phyloP scores from a whole-genome alignment of 257 asterid species.

The Gardenia jasminoides region DNA sequence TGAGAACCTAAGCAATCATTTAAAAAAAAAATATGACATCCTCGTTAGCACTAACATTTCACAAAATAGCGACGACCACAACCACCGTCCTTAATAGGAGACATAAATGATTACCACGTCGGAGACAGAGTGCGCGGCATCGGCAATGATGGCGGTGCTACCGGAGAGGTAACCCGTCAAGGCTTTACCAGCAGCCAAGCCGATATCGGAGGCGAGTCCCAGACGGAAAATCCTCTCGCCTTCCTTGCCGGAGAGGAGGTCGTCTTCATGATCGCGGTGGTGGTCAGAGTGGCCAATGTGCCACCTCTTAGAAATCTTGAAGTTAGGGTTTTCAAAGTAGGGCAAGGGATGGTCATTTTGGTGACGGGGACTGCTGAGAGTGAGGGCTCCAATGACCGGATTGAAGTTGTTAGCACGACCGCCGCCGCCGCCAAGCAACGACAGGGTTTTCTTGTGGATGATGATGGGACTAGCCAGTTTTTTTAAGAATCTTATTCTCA shows the following conservation, averaged over 20 bases:
- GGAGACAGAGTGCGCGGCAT: constrained; percentile 92
- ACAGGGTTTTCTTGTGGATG: constrained; percentile 24
- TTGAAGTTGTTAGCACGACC: constrained; percentile 1
- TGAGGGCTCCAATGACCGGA: constrained; percentile 15
- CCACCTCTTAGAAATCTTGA: constrained; percentile 62
- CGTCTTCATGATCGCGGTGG: constrained; percentile 41
- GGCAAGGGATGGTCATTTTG: constrained; percentile 20
- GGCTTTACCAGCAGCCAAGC: constrained; percentile 84
- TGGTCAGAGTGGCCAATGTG: constrained; percentile 65
- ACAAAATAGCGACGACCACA: no score
- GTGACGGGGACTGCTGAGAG: constrained; percentile 21
- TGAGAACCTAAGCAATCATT: constrained; percentile 66
- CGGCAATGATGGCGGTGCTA: constrained; percentile 95
- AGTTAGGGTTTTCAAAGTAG: constrained; percentile 44
- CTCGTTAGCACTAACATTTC: background rate
- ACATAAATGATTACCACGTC: constrained; percentile 65
- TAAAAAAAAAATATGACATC: background rate
- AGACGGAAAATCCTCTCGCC: constrained; percentile 88
- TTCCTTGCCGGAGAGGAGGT: constrained; percentile 50
- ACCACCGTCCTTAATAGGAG: background rate
- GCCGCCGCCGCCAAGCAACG: background rate
- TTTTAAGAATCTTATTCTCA: constrained; percentile 52
- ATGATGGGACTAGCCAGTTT: constrained; percentile 31
- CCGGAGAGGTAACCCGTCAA: constrained; percentile 84
- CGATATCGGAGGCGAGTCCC: constrained; percentile 86